phyloP scores from a whole-genome alignment of 192 early-diverging fungal genomes.

The Gigaspora rosea region DNA sequence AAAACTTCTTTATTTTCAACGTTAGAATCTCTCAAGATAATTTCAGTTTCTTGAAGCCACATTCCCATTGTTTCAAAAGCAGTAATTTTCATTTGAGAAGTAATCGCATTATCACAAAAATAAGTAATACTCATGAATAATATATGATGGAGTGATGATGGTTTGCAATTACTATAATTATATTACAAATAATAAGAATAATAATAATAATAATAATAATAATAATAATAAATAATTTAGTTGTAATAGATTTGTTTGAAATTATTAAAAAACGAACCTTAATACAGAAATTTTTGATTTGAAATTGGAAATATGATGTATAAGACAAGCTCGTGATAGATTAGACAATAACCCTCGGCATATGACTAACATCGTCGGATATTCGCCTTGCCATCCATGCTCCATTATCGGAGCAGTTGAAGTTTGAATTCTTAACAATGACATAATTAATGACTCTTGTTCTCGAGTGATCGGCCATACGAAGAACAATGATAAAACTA shows the following conservation, averaged over 20 bases:
- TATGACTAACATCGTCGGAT: conserved; percentile 39
- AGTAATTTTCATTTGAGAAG: conserved; percentile 66
- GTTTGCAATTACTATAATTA: background rate
- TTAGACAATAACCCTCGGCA: conserved; percentile 44
- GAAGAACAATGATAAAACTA: conserved; percentile 36
- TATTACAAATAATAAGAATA: background rate
- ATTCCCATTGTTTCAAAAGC: conserved; percentile 76
- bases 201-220: too few relatives aligned
- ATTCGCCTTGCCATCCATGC: conserved; percentile 34
- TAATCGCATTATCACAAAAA: conserved; percentile 63
- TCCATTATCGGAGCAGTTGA: conserved; percentile 3
- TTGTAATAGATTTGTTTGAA: background rate
- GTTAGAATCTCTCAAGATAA: conserved; percentile 36
- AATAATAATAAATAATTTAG: background rate
- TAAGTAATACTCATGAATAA: conserved; percentile 63
- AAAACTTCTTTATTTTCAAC: background rate
- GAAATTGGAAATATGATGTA: conserved; percentile 17
- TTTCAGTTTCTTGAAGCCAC: conserved; percentile 65
- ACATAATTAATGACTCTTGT: background rate
- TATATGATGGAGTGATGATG: conserved; percentile 54
- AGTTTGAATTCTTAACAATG: conserved; percentile 7
- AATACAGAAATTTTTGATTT: background rate
- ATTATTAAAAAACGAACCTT: background rate
- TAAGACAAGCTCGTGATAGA: conserved; percentile 26
- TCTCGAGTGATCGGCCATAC: background rate